Conservation (phyloP, 352 stramenopile species). For the Aphanomyces stellatus region DNA sequence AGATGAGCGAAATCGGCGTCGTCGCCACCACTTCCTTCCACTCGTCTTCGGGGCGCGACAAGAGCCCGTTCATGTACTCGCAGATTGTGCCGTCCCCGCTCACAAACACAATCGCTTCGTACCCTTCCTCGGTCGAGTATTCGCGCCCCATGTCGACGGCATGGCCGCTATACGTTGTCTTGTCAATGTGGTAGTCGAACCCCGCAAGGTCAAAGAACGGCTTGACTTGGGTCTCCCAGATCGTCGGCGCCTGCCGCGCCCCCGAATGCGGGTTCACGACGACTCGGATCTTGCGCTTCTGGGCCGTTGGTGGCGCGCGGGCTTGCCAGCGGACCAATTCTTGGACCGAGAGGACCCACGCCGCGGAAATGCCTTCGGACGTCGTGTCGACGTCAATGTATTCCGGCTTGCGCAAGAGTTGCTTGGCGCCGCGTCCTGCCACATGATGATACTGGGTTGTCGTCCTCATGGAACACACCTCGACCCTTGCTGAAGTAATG, state of each 20-base stretch:
- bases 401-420: slow-evolving; percentile 40
- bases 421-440: slow-evolving; percentile 30
- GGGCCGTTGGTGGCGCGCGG: slow-evolving; percentile 47
- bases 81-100: slow-evolving; percentile 65
- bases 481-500: slow-evolving; percentile 69
- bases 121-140: slow-evolving; percentile 63
- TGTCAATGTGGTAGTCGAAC: slow-evolving; percentile 65
- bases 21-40: slow-evolving; percentile 75
- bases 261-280: slow-evolving; percentile 78
- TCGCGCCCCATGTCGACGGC: slow-evolving; percentile 62
- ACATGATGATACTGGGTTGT: not conserved
- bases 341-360: slow-evolving; percentile 60
- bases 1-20: slow-evolving; percentile 74
- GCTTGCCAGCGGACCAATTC: slow-evolving; percentile 78
- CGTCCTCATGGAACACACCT: slow-evolving; percentile 21
- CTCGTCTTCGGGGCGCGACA: slow-evolving; percentile 60
- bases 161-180: slow-evolving; percentile 64
- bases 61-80: slow-evolving; percentile 76
- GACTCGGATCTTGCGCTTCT: slow-evolving; percentile 70
- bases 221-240: slow-evolving; percentile 66
- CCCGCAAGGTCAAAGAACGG: slow-evolving; percentile 69
- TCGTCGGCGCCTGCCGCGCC: slow-evolving; percentile 45
- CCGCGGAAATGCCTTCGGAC: slow-evolving; percentile 28
- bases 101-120: slow-evolving; percentile 73
- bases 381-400: slow-evolving; percentile 39